Evolutionary conservation across 305 asterid species (phyloP), one percentile per base, ranked within the genome.

Genomic region (Fraxinus paxiana): DNA sequence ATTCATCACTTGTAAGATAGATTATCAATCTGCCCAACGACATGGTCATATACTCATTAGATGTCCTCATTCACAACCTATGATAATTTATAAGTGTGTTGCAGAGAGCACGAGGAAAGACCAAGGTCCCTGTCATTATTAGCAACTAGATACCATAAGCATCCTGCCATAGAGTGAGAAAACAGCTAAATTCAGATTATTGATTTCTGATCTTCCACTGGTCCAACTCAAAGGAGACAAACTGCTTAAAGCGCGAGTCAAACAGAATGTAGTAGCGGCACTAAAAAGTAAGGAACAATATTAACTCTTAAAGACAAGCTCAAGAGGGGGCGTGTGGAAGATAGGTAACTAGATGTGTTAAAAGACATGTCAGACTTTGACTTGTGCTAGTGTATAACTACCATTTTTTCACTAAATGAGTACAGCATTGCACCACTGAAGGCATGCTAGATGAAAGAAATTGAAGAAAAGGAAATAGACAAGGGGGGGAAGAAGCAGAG

Each of bases 171-270:
- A 13, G 38, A 13, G 17, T 13, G 18, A 31, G 41, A 24, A 69
- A 15, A 31, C n/a, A 26, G 37, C 73, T 28, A 28, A 65, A 10
- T 65, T 65, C 38, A 4, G 24, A 30, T 30, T 69, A 69, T 31
- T 69, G 30, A 69, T 69, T 69, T 15, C 75, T 69, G 75, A 69
- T 69, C 75, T 15, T 69, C 74, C 43, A 69, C 38, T 15, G 41
- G 24, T 69, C 75, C 43, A 69, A 30, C 34, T 24, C 31, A 24
- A 63, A 63, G 33, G 72, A 63, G 33, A 26, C 72, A 24, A 65
- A 65, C 35, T 24, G 8, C 34, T 22, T 63, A 24, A 26, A 24
- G 35, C 8, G 8, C 8, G 1, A 69, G 22, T 4, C 10, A 30
- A 69, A 69, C 41, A 69, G 41, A 69, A 15, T 31, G 43, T 69